Evolutionary conservation across 441 rosid genomes (phyloP), one percentile per base, ranked within the genome.

Genomic region (Biscutella laevigata): DNA sequence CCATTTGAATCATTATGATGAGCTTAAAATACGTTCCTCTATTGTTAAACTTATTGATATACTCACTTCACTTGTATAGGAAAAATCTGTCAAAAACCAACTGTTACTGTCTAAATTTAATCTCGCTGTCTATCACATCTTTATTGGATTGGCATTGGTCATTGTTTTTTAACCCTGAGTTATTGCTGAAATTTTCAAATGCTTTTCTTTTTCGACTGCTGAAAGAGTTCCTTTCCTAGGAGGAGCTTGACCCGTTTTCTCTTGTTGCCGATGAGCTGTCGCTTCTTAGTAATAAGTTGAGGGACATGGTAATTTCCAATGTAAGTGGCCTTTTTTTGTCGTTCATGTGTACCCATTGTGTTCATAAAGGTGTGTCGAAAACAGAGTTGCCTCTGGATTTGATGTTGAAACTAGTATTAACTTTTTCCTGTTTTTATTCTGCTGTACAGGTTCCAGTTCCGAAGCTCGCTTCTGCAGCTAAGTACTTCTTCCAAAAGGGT

Each of bases 401-500:
- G n/a, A n/a, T n/a, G n/a, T n/a, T n/a, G n/a, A n/a, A n/a, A n/a
- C n/a, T n/a, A n/a, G n/a, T n/a, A n/a, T n/a, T n/a, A n/a, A n/a
- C n/a, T n/a, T n/a, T n/a, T n/a, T n/a, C n/a, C n/a, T n/a, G n/a
- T n/a, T n/a, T n/a, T n/a, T n/a, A n/a, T n/a, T n/a, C n/a, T 58
- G 29, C 55, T 53, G 4, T 71, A 6, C 44, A 89, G 97, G 97
- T 94, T 48, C 99, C 97, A 1, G n/a, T n/a, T n/a, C n/a, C n/a
- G n/a, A 80, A 84, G 76, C 99, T 89, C 66, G 91, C 96, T 57
- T 83, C 90, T 44, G 97, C 99, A 54, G 97, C 97, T 40, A 96
- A 89, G 68, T 89, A 83, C 70, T 80, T 94, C 76, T 94, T 89
- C 75, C 84, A 79, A 75, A 42, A 77, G 75, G 94, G 95, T 16